Conservation (phyloP, 352 stramenopile species). For the Hyaloperonospora arabidopsidis region DNA sequence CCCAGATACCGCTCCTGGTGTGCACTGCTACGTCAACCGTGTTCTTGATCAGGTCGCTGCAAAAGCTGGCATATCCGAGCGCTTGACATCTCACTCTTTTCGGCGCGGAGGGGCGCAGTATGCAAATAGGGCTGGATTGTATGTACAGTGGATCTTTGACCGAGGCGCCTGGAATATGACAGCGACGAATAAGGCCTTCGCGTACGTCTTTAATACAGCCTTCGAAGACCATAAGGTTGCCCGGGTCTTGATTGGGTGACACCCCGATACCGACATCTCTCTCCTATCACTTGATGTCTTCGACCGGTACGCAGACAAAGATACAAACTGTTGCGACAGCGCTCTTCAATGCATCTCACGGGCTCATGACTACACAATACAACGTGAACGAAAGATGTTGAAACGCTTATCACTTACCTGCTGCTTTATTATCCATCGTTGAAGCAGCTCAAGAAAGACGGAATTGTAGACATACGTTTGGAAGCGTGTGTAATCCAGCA, state of each 20-base stretch:
- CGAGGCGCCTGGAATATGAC: conserved; percentile 17
- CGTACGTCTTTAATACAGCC: conserved; percentile 1
- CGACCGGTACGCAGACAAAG: conserved; percentile 6
- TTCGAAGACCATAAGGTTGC: conserved; percentile 7
- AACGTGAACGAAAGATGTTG: conserved; percentile 4
- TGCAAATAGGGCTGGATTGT: conserved; percentile 5
- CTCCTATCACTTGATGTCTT: conserved; percentile 3
- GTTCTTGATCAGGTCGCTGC: conserved; percentile 10
- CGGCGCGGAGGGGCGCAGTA: conserved; percentile 13
- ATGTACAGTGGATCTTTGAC: conserved; percentile 12
- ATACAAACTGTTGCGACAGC: background rate
- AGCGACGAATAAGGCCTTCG: conserved; percentile 17
- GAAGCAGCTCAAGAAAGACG: background rate
- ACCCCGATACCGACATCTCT: background rate
- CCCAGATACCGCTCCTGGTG: background rate
- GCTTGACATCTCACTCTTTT: conserved; percentile 24
- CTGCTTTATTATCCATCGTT: conserved; percentile 10
- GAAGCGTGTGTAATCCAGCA: conserved; percentile 3
- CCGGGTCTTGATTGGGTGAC: conserved; percentile 9
- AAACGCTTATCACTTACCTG: conserved; percentile 10
- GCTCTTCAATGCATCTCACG: conserved; percentile 2
- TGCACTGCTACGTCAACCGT: conserved; percentile 21
- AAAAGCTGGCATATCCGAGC: conserved; percentile 5
- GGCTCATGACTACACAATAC: conserved; percentile 2
- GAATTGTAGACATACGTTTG: background rate